These are phyloP conservation scores for Aaosphaeria arxii DNA, from an alignment of 2,329 filamentous ascomycete genomes.

Conservation along the genomic window DNA sequence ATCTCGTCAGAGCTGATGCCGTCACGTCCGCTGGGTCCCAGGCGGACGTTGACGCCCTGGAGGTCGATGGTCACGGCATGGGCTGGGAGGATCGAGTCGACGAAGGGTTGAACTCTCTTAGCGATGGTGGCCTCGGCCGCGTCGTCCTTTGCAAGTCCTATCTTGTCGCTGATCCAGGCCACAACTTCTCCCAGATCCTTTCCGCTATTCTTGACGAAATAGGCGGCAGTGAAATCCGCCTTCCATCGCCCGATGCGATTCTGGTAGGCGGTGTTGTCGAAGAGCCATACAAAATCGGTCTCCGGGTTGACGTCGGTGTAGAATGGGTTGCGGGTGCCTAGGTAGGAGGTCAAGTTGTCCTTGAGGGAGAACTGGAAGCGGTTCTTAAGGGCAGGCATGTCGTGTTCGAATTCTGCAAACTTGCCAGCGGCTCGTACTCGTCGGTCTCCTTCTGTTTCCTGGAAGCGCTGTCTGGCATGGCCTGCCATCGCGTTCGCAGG, in stretches of 20 bases:
- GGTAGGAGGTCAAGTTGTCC: conserved; percentile 38
- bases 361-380: conserved; percentile 35
- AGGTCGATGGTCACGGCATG: conserved; percentile 66
- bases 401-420: conserved; percentile 34
- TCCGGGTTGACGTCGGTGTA: conserved; percentile 51
- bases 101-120: conserved; percentile 70
- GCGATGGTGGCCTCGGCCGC: conserved; percentile 59
- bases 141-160: conserved; percentile 57
- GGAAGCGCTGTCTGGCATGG: conserved; percentile 24
- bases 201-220: conserved; percentile 72
- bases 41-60: conserved; percentile 32
- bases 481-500: conserved; percentile 24
- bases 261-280: conserved; percentile 84
- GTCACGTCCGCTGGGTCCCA: conserved; percentile 69
- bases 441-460: conserved; percentile 32
- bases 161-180: conserved; percentile 64
- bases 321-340: conserved; percentile 39
- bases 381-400: conserved; percentile 32
- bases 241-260: conserved; percentile 59
- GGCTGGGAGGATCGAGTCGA: conserved; percentile 71
- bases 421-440: conserved; percentile 24
- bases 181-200: conserved; percentile 66
- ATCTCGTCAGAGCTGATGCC: conserved; percentile 65
- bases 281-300: conserved; percentile 78
- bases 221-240: conserved; percentile 78